Percentiles rank a stretch among this genome's conserved stretches.
Conservation (phyloP, 2,329 filamentous ascomycete genomes). For the Fusarium brevicatenulatum region DNA sequence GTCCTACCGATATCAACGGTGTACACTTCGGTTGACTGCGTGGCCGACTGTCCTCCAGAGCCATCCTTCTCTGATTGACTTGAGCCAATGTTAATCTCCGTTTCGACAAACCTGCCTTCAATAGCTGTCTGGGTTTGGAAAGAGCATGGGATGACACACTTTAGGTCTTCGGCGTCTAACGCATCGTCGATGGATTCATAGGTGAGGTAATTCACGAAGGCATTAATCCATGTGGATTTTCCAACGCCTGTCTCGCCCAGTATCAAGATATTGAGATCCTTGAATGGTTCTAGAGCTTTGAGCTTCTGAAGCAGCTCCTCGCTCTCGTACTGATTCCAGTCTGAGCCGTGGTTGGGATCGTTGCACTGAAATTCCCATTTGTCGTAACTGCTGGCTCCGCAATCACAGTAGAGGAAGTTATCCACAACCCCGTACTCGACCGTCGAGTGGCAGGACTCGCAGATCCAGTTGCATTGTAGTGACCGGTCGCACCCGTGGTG, state of each 20-base stretch:
- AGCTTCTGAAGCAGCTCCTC: not conserved
- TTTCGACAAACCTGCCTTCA: not conserved
- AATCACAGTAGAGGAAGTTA: not conserved
- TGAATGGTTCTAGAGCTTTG: not conserved
- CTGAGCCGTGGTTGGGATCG: not conserved
- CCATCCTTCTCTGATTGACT: not conserved
- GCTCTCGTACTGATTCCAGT: not conserved
- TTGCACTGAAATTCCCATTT: not conserved
- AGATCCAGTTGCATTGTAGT: not conserved
- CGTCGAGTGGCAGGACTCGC: not conserved
- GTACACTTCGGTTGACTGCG: not conserved
- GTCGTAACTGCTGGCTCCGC: not conserved
- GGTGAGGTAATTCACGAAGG: accelerated
- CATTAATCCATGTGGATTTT: not conserved
- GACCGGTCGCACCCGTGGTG: not conserved
- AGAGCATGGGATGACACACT: not conserved
- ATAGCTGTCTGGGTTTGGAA: not conserved
- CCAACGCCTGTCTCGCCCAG: slow-evolving; percentile 46
- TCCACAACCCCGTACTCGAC: not conserved
- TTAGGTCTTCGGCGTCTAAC: not conserved
- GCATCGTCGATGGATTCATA: not conserved
- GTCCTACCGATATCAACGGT: not conserved
- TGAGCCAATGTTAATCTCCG: not conserved
- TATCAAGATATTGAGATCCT: not conserved
- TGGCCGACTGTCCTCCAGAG: not conserved